Evolutionary conservation across 2,329 filamentous ascomycete genomes (phyloP).

Genomic region (Cytospora chrysosperma): DNA sequence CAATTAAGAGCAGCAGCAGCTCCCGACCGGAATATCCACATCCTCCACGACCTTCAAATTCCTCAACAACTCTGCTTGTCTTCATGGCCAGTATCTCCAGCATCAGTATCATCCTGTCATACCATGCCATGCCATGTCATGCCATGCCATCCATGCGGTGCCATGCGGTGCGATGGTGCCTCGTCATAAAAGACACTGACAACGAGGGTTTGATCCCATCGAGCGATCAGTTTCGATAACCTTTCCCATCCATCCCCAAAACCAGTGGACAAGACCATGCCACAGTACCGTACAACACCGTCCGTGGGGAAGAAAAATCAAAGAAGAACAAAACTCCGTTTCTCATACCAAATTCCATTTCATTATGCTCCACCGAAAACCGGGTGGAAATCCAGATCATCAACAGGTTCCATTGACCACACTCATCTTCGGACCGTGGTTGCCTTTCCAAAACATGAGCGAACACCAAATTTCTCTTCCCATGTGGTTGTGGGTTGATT

Average conservation of each 20-base stretch:
- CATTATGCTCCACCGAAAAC: slow-evolving; percentile 12
- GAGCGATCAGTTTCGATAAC: slow-evolving; percentile 3
- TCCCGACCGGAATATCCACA: background rate
- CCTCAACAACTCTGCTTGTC: background rate
- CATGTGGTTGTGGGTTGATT: too few species aligned
- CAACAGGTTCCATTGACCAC: background rate
- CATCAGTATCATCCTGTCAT: background rate
- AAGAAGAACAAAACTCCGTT: slow-evolving; percentile 10
- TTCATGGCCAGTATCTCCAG: background rate
- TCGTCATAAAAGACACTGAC: too few species aligned
- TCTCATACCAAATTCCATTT: background rate
- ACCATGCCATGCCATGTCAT: background rate
- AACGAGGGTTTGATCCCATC: too few species aligned
- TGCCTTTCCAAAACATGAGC: background rate
- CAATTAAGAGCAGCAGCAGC: slow-evolving; percentile 1
- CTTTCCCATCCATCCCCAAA: slow-evolving; percentile 4
- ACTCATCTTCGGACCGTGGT: background rate
- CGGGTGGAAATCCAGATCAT: background rate
- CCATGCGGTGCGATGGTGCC: slow-evolving; percentile 7
- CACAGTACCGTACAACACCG: background rate
- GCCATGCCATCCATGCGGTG: too few species aligned
- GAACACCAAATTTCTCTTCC: too few species aligned
- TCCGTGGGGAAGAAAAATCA: slow-evolving; percentile 1
- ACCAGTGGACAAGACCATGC: slow-evolving; percentile 13
- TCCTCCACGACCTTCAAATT: too few species aligned